phyloP scores from a whole-genome alignment of 192 early-diverging fungal genomes.

The Pilaira anomala region DNA sequence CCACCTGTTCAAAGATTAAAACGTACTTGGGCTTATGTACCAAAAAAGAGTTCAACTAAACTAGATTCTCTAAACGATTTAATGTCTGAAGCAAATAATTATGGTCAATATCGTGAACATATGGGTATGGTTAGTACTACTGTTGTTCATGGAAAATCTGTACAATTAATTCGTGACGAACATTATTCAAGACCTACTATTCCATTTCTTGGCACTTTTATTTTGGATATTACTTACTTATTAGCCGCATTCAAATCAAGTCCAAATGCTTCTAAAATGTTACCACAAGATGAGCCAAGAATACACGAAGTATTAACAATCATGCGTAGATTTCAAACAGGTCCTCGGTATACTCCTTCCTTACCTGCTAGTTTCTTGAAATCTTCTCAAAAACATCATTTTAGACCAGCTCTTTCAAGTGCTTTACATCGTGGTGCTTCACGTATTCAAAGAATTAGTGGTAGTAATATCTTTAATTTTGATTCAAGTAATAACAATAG shows the following conservation, averaged over 20 bases:
- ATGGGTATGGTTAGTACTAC: constrained; percentile 43
- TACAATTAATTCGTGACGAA: constrained; percentile 23
- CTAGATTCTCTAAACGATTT: constrained; percentile 55
- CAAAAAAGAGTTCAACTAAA: constrained; percentile 57
- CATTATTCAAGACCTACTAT: constrained; percentile 56
- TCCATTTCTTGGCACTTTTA: constrained; percentile 74
- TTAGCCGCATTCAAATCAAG: constrained; percentile 59
- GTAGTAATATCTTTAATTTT: constrained; percentile 31
- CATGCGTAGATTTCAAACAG: constrained; percentile 54
- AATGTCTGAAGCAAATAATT: constrained; percentile 69
- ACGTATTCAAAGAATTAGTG: constrained; percentile 32
- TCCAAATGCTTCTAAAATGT: neutral
- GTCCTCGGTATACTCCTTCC: constrained; percentile 53
- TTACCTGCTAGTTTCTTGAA: constrained; percentile 49
- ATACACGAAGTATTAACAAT: constrained; percentile 62
- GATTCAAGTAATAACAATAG: constrained; percentile 14
- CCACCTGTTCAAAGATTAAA: constrained; percentile 70
- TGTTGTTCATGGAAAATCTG: constrained; percentile 23
- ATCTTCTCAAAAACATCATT: constrained; percentile 48
- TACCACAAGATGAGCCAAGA: constrained; percentile 47
- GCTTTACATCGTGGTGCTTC: constrained; percentile 53
- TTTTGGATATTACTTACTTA: constrained; percentile 76
- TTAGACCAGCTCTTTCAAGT: constrained; percentile 53
- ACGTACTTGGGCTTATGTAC: constrained; percentile 70
- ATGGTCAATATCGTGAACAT: constrained; percentile 65